Conservation (phyloP, 495 filamentous ascomycete species). For the Lentithecium fluviatile region DNA sequence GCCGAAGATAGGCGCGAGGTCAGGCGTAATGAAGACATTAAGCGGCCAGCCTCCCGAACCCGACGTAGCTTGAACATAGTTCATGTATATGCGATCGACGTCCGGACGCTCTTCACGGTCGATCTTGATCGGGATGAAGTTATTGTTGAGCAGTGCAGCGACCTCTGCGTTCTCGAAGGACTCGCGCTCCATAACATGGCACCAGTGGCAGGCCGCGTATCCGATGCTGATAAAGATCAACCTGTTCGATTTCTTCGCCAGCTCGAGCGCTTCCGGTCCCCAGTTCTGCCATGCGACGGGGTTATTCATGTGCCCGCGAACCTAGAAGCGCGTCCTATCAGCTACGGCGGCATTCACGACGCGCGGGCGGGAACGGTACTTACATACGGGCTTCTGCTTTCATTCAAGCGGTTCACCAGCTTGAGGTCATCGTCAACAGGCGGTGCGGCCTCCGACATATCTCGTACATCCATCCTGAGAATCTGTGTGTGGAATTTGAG, state of each 20-base stretch:
- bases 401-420: slow-evolving; percentile 66
- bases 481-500: slow-evolving; percentile 19
- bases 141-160: slow-evolving; percentile 76
- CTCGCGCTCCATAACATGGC: slow-evolving; percentile 91
- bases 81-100: slow-evolving; percentile 96
- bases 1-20: slow-evolving; percentile 90
- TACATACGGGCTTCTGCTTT: slow-evolving; percentile 80
- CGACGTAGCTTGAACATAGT: slow-evolving; percentile 92
- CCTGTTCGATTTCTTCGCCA: slow-evolving; percentile 77
- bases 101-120: slow-evolving; percentile 95
- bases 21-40: slow-evolving; percentile 92
- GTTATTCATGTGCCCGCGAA: slow-evolving; percentile 77
- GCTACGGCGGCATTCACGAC: background rate
- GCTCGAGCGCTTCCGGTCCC: slow-evolving; percentile 69
- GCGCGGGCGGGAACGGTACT: slow-evolving; percentile 35
- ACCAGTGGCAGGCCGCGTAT: slow-evolving; percentile 94
- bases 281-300: slow-evolving; percentile 93
- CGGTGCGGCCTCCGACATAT: slow-evolving; percentile 6
- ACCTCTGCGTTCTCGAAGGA: slow-evolving; percentile 82
- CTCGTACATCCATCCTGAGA: slow-evolving; percentile 30
- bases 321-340: slow-evolving; percentile 45
- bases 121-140: slow-evolving; percentile 89
- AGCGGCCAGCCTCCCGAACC: slow-evolving; percentile 94
- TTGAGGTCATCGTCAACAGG: slow-evolving; percentile 28
- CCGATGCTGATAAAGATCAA: slow-evolving; percentile 94